phyloP scores from a whole-genome alignment of 176 grass and related monocot species.

The Musa acuminata region DNA sequence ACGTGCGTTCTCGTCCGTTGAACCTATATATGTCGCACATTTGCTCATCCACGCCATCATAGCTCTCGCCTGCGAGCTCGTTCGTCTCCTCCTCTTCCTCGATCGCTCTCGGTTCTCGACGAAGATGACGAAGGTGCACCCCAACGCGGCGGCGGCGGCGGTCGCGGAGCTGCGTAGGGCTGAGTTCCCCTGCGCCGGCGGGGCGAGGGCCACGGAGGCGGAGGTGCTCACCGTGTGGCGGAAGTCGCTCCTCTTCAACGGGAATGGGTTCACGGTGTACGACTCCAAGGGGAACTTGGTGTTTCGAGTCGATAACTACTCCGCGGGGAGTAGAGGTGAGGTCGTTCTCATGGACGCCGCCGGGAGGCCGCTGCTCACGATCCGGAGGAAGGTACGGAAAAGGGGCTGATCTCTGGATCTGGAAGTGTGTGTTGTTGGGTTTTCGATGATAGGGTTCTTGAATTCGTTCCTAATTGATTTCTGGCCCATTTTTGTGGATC shows the following conservation, averaged over 20 bases:
- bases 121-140: slow-evolving; percentile 56
- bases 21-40: background rate
- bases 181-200: background rate
- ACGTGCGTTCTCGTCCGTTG: background rate
- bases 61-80: background rate
- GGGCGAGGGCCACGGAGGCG: background rate
- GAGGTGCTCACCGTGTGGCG: slow-evolving; percentile 80
- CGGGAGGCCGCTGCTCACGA: slow-evolving; percentile 46
- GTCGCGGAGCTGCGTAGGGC: background rate
- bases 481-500: background rate
- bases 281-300: slow-evolving; percentile 62
- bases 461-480: background rate
- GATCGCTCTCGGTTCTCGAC: background rate
- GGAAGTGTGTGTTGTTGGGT: background rate
- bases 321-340: slow-evolving; percentile 44
- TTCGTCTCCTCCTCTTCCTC: background rate
- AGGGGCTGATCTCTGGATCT: background rate
- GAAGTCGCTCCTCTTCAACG: slow-evolving; percentile 95
- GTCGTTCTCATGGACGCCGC: slow-evolving; percentile 80
- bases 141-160: slow-evolving; percentile 22
- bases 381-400: slow-evolving; percentile 51
- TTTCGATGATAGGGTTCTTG: background rate
- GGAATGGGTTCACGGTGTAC: slow-evolving; percentile 86
- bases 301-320: slow-evolving; percentile 88
- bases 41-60: no score